Conservation (phyloP, 352 stramenopile genomes). For the Pythium guiyangense region DNA sequence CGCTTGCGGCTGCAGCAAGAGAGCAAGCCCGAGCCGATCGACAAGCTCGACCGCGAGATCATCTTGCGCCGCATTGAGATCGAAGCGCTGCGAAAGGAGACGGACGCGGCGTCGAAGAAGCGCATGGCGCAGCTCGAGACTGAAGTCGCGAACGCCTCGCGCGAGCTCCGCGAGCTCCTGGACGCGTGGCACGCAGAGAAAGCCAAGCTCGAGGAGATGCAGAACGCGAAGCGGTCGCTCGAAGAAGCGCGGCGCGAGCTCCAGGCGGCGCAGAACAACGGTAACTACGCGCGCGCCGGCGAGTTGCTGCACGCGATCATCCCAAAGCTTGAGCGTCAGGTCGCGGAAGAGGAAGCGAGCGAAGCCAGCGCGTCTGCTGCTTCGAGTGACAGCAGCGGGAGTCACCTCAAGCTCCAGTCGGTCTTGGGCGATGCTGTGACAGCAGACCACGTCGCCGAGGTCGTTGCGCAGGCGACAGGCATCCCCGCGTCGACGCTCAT, state of each 20-base stretch:
- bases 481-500: conserved; percentile 94
- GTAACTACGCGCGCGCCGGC: too few species aligned
- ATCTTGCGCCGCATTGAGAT: conserved; percentile 93
- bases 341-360: too few species aligned
- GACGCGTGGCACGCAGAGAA: conserved; percentile 36
- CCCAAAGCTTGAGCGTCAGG: too few species aligned
- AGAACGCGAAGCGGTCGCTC: conserved; percentile 16
- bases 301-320: too few species aligned
- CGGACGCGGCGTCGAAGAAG: conserved; percentile 88
- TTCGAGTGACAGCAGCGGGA: too few species aligned
- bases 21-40: conserved; percentile 94
- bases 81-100: conserved; percentile 92
- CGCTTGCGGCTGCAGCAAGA: conserved; percentile 93
- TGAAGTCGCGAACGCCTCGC: conserved; percentile 71
- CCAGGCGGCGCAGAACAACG: too few species aligned
- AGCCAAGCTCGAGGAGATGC: conserved; percentile 90
- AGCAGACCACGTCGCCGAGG: conserved; percentile 91
- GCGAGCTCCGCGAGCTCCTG: too few species aligned
- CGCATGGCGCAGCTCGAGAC: conserved; percentile 92
- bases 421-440: conserved; percentile 90
- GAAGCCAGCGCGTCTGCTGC: too few species aligned
- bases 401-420: conserved; percentile 21
- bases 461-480: conserved; percentile 89
- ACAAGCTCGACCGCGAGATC: conserved; percentile 90
- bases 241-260: too few species aligned